Conservation (phyloP, 2,329 filamentous ascomycete genomes). For the Penicillium crustosum region DNA sequence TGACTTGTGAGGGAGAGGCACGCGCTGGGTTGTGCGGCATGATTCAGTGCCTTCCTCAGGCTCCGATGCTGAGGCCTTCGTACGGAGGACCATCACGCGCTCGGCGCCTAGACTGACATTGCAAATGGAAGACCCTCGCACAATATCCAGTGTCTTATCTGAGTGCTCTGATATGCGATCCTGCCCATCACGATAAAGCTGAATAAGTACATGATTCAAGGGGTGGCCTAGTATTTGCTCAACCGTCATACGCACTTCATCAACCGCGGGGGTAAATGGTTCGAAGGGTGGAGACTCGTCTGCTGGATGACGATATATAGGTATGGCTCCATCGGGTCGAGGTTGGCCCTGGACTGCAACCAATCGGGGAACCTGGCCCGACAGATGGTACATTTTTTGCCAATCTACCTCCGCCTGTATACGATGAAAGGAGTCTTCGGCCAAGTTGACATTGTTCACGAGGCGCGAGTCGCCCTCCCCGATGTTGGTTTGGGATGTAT, state of each 20-base stretch:
- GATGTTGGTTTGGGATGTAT: slow-evolving; percentile 42
- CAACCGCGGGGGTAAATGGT: slow-evolving; percentile 72
- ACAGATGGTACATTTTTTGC: slow-evolving; percentile 90
- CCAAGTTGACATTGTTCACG: slow-evolving; percentile 66
- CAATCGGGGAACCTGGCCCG: slow-evolving; percentile 85
- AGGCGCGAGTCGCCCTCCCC: slow-evolving; percentile 81
- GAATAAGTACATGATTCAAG: slow-evolving; percentile 89
- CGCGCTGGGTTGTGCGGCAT: slow-evolving; percentile 63
- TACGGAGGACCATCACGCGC: slow-evolving; percentile 84
- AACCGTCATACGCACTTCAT: slow-evolving; percentile 65
- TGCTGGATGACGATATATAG: slow-evolving; percentile 91
- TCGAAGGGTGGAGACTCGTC: slow-evolving; percentile 80
- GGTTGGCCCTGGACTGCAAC: slow-evolving; percentile 84
- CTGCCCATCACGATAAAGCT: slow-evolving; percentile 82
- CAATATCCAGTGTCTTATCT: slow-evolving; percentile 93
- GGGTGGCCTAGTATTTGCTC: slow-evolving; percentile 73
- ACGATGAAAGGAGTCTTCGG: slow-evolving; percentile 62
- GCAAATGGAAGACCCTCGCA: slow-evolving; percentile 75
- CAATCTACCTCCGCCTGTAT: slow-evolving; percentile 76
- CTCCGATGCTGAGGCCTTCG: slow-evolving; percentile 52
- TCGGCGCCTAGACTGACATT: slow-evolving; percentile 93
- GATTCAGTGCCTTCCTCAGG: slow-evolving; percentile 27
- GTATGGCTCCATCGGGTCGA: slow-evolving; percentile 65
- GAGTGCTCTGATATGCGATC: slow-evolving; percentile 97
- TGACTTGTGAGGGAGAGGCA: slow-evolving; percentile 81